Evolutionary conservation across 768 basidiomycete species (phyloP).

Genomic region (Arthromyces matolae): DNA sequence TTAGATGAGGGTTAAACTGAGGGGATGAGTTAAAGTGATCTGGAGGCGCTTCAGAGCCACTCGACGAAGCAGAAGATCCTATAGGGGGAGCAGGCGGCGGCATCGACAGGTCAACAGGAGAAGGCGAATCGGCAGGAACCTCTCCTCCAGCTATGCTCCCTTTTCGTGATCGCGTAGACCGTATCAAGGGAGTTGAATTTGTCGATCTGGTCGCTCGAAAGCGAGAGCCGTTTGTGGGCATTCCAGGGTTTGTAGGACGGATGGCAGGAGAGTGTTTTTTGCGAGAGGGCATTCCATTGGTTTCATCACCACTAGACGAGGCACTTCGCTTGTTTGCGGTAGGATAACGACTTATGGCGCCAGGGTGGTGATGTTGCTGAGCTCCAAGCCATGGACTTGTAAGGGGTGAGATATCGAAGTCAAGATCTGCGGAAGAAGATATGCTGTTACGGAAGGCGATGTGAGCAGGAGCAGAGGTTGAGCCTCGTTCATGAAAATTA

Average conservation of each 20-base stretch:
- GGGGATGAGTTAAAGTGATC: constrained; percentile 15
- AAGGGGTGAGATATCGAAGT: constrained; percentile 73
- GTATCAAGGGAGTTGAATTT: constrained; percentile 55
- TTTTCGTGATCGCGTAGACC: constrained; percentile 40
- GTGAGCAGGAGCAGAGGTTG: constrained; percentile 68
- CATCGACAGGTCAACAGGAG: constrained; percentile 87
- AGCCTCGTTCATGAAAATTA: constrained; percentile 26
- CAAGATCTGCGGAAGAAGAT: constrained; percentile 50
- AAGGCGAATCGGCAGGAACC: constrained; percentile 59
- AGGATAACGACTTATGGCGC: constrained; percentile 12
- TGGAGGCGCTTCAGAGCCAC: constrained; percentile 1
- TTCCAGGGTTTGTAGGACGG: constrained; percentile 29
- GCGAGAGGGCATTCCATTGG: constrained; percentile 35
- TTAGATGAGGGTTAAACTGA: constrained; percentile 33
- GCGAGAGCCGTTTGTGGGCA: constrained; percentile 1
- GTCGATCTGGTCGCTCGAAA: constrained; percentile 48
- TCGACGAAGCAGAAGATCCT: constrained; percentile 13
- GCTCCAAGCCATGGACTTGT: constrained; percentile 81
- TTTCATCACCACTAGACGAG: constrained; percentile 56
- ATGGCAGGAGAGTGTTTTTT: constrained; percentile 56
- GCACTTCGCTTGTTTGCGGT: constrained; percentile 49
- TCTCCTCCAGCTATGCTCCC: constrained; percentile 39
- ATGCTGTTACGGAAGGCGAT: constrained; percentile 60
- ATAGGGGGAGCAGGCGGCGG: constrained; percentile 69
- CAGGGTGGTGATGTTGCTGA: constrained; percentile 38